phyloP scores from a whole-genome alignment of 2,329 filamentous ascomycete species.

The Ophiocordyceps sinensis region DNA sequence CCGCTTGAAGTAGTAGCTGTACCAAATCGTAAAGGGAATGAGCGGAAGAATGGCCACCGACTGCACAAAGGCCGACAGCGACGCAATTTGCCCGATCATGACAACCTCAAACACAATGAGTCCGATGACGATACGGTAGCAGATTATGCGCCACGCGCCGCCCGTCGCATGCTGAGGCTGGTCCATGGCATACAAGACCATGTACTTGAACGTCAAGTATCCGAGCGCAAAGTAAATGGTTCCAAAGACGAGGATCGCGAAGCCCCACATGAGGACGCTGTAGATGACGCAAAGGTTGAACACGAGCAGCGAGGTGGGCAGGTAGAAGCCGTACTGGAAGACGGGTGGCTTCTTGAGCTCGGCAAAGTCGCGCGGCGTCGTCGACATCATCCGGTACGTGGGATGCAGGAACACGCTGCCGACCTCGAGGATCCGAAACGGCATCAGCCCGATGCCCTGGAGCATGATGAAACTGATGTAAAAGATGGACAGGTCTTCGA shows the following conservation, averaged over 20 bases:
- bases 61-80: slow-evolving; percentile 57
- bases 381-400: slow-evolving; percentile 61
- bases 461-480: slow-evolving; percentile 91
- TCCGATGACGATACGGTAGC: slow-evolving; percentile 76
- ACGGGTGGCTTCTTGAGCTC: slow-evolving; percentile 68
- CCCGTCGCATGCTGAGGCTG: slow-evolving; percentile 90
- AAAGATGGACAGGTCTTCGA: slow-evolving; percentile 64
- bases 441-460: slow-evolving; percentile 85
- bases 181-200: slow-evolving; percentile 95
- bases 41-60: slow-evolving; percentile 64
- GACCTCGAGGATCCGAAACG: slow-evolving; percentile 81
- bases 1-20: slow-evolving; percentile 64
- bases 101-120: slow-evolving; percentile 81
- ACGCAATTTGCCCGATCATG: slow-evolving; percentile 73
- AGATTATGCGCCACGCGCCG: slow-evolving; percentile 91
- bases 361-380: slow-evolving; percentile 79
- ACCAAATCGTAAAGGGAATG: slow-evolving; percentile 72
- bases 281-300: slow-evolving; percentile 96
- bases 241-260: slow-evolving; percentile 68
- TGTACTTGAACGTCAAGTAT: slow-evolving; percentile 91
- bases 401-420: slow-evolving; percentile 77
- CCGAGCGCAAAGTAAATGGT: slow-evolving; percentile 72
- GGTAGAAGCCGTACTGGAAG: slow-evolving; percentile 92
- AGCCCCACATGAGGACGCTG: slow-evolving; percentile 69
- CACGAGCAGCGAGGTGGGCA: slow-evolving; percentile 82